Conservation (phyloP, 116 monocot genomes). For the Trichopus zeylanicus region DNA sequence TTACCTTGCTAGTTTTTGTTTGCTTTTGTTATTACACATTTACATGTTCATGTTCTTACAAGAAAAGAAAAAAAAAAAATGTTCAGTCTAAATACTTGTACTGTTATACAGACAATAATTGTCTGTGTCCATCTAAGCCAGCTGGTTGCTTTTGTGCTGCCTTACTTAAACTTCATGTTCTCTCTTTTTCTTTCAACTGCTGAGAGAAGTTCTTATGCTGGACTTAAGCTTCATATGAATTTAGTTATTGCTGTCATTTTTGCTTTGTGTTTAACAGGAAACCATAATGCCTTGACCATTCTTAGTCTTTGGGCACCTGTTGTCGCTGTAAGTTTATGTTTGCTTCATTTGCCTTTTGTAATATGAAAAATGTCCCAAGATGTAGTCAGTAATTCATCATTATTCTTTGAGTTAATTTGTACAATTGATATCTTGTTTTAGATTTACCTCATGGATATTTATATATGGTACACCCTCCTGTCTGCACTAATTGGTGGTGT, state of each 20-base stretch:
- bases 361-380: background rate
- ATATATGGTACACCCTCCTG: slow-evolving; percentile 82
- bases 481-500: slow-evolving; percentile 89
- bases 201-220: background rate
- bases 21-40: no score
- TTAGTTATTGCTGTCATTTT: background rate
- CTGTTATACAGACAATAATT: no score
- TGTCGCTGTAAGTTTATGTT: slow-evolving; percentile 56
- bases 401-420: background rate
- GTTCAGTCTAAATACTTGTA: no score
- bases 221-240: background rate
- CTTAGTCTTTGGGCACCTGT: slow-evolving; percentile 93
- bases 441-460: slow-evolving; percentile 94
- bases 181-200: background rate
- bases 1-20: no score
- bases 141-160: no score
- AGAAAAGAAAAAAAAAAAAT: no score
- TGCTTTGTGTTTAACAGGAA: slow-evolving; percentile 44
- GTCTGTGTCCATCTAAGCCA: no score
- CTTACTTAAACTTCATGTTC: background rate
- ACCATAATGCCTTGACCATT: slow-evolving; percentile 80
- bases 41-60: no score
- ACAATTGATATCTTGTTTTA: slow-evolving; percentile 11
- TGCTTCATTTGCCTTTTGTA: background rate
- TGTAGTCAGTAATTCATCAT: slow-evolving; percentile 1